These are phyloP conservation scores for Suillus occidentalis DNA, from an alignment of 768 basidiomycete genomes.

Conservation along the genomic window DNA sequence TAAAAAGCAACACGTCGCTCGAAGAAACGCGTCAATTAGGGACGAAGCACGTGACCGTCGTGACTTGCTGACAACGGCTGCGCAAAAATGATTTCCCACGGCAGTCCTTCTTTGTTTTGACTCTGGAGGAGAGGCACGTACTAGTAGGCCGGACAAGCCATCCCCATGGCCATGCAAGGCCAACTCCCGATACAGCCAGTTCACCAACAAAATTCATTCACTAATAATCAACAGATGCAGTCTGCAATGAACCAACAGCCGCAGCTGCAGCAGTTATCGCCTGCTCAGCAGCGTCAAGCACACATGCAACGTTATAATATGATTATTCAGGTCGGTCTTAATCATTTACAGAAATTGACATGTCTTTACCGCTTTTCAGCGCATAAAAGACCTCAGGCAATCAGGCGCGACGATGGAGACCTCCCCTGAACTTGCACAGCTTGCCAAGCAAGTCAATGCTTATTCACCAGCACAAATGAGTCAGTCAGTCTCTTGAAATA, in stretches of 20 bases:
- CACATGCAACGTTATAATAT: background rate
- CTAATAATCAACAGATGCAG: conserved; percentile 10
- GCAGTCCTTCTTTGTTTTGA: background rate
- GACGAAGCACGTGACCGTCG: conserved; percentile 4
- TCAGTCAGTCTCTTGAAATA: conserved; percentile 22
- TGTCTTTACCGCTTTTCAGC: conserved; percentile 30
- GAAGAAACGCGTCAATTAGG: conserved; percentile 8
- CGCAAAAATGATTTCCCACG: background rate
- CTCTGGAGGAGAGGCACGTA: conserved; percentile 1
- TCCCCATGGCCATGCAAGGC: conserved; percentile 14
- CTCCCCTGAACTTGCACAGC: conserved; percentile 41
- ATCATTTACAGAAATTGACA: background rate
- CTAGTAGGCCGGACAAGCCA: conserved; percentile 2
- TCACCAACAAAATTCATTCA: conserved; percentile 15
- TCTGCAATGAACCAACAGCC: conserved; percentile 7
- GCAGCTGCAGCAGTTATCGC: background rate
- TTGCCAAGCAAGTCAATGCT: conserved; percentile 38
- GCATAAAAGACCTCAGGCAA: conserved; percentile 41
- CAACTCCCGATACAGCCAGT: conserved; percentile 22
- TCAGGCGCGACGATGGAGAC: conserved; percentile 47
- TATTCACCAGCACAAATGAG: conserved; percentile 36
- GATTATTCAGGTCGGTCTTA: background rate
- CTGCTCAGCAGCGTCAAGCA: background rate
- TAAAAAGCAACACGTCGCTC: background rate
- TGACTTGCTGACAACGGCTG: conserved; percentile 3